These are phyloP conservation scores for Phialophora tarda DNA, from an alignment of 2,329 filamentous ascomycete species.

Conservation along the genomic window DNA sequence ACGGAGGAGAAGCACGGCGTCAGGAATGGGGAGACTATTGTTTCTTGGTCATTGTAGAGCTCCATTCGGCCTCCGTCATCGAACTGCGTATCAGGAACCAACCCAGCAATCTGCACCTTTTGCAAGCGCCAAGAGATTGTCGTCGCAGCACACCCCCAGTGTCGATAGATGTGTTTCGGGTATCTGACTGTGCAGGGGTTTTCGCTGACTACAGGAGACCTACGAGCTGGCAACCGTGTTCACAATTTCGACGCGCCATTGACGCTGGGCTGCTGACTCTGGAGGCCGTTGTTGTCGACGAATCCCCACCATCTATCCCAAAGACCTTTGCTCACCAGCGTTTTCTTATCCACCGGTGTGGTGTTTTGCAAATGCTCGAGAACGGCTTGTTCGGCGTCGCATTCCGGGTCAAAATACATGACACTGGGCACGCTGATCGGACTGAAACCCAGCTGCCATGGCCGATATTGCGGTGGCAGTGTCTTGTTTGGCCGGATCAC, in stretches of 20 bases:
- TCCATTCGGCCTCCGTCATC: not conserved
- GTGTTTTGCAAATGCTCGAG: slow-evolving; percentile 34
- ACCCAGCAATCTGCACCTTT: not conserved
- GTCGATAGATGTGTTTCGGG: not conserved
- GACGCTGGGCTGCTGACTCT: not conserved
- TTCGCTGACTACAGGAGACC: not conserved
- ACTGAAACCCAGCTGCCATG: slow-evolving; percentile 32
- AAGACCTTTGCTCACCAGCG: slow-evolving; percentile 32
- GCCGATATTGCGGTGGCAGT: slow-evolving; percentile 32
- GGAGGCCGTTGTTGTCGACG: slow-evolving; percentile 30
- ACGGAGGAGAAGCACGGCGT: too few relatives aligned
- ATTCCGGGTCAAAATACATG: slow-evolving; percentile 36
- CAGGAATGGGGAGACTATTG: not conserved
- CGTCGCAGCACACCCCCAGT: not conserved
- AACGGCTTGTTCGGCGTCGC: slow-evolving; percentile 37
- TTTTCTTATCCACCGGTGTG: slow-evolving; percentile 27
- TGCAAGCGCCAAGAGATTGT: not conserved
- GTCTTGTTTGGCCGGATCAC: slow-evolving; percentile 19
- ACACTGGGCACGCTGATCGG: slow-evolving; percentile 30
- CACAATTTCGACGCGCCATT: not conserved
- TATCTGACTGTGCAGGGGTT: not conserved
- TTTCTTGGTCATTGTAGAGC: not conserved
- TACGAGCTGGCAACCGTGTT: not conserved
- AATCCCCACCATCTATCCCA: slow-evolving; percentile 36
- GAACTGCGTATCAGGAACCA: not conserved